These are phyloP conservation scores for Aspergillus fijiensis DNA, from an alignment of 2,329 filamentous ascomycete species.

Conservation along the genomic window DNA sequence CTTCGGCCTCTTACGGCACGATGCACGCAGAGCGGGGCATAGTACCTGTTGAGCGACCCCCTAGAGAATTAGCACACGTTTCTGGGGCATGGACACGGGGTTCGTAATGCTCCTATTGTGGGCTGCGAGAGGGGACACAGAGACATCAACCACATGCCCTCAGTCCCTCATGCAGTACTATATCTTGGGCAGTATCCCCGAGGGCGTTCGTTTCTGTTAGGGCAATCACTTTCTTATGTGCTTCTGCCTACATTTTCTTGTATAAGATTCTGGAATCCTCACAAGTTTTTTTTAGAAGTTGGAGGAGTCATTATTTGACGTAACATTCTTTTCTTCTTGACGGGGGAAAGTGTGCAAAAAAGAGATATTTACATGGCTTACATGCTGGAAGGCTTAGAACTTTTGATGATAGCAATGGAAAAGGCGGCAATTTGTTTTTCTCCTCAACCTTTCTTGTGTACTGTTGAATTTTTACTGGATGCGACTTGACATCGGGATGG, in stretches of 20 bases:
- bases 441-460: too few relatives aligned
- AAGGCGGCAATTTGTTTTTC: not conserved
- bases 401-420: not conserved
- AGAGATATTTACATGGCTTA: not conserved
- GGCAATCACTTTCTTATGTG: too few relatives aligned
- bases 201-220: too few relatives aligned
- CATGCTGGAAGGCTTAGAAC: not conserved
- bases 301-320: too few relatives aligned
- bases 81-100: constrained; percentile 19
- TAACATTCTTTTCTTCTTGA: not conserved
- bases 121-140: not conserved
- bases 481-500: not conserved
- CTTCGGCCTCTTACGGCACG: constrained; percentile 14
- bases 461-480: not conserved
- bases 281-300: too few relatives aligned
- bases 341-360: not conserved
- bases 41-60: constrained; percentile 14
- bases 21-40: constrained; percentile 5
- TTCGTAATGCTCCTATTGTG: not conserved
- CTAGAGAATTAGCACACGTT: constrained; percentile 17
- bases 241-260: too few relatives aligned
- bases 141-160: too few relatives aligned
- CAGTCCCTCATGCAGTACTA: too few relatives aligned
- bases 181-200: too few relatives aligned
- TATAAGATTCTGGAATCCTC: too few relatives aligned